These are phyloP conservation scores for Colletotrichum eremochloae DNA, from an alignment of 2,329 filamentous ascomycete species.

Conservation along the genomic window DNA sequence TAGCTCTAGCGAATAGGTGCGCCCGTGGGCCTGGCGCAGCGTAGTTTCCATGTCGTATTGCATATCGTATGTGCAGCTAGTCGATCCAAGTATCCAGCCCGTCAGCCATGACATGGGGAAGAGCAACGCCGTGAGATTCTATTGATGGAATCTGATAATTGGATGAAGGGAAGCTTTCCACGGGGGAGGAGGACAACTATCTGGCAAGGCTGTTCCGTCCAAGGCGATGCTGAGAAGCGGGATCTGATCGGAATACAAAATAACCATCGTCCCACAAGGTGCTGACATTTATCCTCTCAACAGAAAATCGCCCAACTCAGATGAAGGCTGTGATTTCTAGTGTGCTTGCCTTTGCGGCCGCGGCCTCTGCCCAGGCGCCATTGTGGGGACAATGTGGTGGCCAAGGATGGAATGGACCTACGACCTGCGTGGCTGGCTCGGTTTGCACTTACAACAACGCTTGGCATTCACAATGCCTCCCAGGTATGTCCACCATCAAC, in stretches of 20 bases:
- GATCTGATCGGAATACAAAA: conserved; percentile 21
- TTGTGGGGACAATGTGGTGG: conserved; percentile 59
- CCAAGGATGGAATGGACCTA: conserved; percentile 56
- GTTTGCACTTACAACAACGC: conserved; percentile 53
- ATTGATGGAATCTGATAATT: conserved; percentile 37
- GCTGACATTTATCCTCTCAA: background rate
- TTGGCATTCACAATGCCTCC: conserved; percentile 56
- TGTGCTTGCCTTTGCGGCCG: conserved; percentile 33
- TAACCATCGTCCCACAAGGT: background rate
- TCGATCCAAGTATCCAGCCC: conserved; percentile 27
- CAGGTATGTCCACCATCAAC: conserved; percentile 44
- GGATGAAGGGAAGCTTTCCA: conserved; percentile 11
- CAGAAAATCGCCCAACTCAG: background rate
- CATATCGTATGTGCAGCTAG: background rate
- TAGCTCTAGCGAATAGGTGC: conserved; percentile 4
- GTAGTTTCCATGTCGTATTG: too few relatives aligned
- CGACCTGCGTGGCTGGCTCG: conserved; percentile 57
- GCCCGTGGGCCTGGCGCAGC: background rate
- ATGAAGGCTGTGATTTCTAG: conserved; percentile 39
- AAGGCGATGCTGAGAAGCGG: background rate
- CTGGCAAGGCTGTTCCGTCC: conserved; percentile 15
- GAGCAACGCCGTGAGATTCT: background rate
- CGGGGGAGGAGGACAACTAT: conserved; percentile 33
- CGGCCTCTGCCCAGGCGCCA: conserved; percentile 41
- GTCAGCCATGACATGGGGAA: conserved; percentile 1